Base-by-base conservation (phyloP, 2,329 filamentous ascomycete species). In the Monosporascus cannonballus region DNA sequence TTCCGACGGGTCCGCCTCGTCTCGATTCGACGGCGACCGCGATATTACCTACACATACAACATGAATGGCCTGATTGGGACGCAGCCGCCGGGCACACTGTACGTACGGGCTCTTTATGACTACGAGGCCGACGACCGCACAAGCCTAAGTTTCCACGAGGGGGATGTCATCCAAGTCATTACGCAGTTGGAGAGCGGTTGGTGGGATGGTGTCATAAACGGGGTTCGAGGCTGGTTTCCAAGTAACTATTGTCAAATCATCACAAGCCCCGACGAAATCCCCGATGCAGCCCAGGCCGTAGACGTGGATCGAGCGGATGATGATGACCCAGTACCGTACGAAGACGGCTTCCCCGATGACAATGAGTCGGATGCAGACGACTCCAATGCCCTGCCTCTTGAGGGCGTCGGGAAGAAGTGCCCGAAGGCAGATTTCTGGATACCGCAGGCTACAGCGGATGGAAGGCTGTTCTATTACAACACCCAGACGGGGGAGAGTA, bases 151-250 rank as follows among this genome's bases (percentile, higher is more conserved):
- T 73, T 99, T 99, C 72, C 90, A 90, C 64, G 89, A 96, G 70
- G 94, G 94, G 66, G 94, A 99, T 73, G 85, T 97, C 61, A 99
- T 99, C 64, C 93, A 97, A 74, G 94, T 99, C 63, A 93, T 99
- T 64, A 99, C 94, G 50, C 93, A 96, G 73, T 80, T 97, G 53
- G 94, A 99, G 71, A 97, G 92, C 65, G 94, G 94, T 52, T 99
- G 94, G 94, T 99, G 94, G 94, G 94, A 99, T 74, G 94, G 94
- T 48, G 90, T 99, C 52, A 96, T 99, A 69, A 94, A 96, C 66
- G 90, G 92, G 54, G 89, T 96, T 61, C 86, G 94, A 68, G 94
- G 94, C 69, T 99, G 94, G 94, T 99, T 99, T 70, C 94, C 94
- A 38, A 97, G 93, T 78, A 99, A 99, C 71, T 99, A 99, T 74